Evolutionary conservation across 2,329 filamentous ascomycete species (phyloP).

Genomic region (Curvularia sp.): DNA sequence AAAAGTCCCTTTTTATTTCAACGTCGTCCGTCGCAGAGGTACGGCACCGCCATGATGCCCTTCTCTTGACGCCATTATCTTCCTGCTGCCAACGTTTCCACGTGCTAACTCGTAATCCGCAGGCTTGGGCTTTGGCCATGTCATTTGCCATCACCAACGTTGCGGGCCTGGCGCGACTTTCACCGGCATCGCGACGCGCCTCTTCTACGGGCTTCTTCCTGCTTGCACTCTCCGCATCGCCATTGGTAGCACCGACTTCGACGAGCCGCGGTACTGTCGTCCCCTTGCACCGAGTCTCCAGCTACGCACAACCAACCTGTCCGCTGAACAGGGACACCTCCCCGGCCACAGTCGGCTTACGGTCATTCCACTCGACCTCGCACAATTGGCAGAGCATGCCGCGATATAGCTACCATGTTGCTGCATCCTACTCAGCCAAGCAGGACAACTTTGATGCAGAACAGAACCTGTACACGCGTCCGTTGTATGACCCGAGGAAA

Average conservation of each 20-base stretch:
- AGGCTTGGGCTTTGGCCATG: slow-evolving; percentile 50
- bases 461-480: slow-evolving; percentile 47
- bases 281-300: slow-evolving; percentile 24
- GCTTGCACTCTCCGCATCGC: slow-evolving; percentile 42
- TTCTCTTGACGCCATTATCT: slow-evolving; percentile 11
- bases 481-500: slow-evolving; percentile 38
- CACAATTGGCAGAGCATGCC: slow-evolving; percentile 37
- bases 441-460: slow-evolving; percentile 48
- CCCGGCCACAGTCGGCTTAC: slow-evolving; percentile 38
- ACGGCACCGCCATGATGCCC: slow-evolving; percentile 32
- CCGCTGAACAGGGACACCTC: slow-evolving; percentile 41
- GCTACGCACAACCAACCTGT: slow-evolving; percentile 38
- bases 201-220: slow-evolving; percentile 41
- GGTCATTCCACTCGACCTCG: slow-evolving; percentile 43
- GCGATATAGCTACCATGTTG: slow-evolving; percentile 51
- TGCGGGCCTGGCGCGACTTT: slow-evolving; percentile 31
- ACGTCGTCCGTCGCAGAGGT: slow-evolving; percentile 34
- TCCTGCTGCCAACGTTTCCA: slow-evolving; percentile 7
- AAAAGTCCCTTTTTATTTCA: slow-evolving; percentile 37
- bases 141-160: slow-evolving; percentile 45
- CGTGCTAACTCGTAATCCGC: slow-evolving; percentile 33
- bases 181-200: slow-evolving; percentile 33
- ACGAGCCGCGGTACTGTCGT: slow-evolving; percentile 27
- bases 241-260: slow-evolving; percentile 34
- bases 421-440: slow-evolving; percentile 53